Base-by-base conservation (phyloP, 371 early-diverging fungal genomes). In the Fennellomyces sp. region DNA sequence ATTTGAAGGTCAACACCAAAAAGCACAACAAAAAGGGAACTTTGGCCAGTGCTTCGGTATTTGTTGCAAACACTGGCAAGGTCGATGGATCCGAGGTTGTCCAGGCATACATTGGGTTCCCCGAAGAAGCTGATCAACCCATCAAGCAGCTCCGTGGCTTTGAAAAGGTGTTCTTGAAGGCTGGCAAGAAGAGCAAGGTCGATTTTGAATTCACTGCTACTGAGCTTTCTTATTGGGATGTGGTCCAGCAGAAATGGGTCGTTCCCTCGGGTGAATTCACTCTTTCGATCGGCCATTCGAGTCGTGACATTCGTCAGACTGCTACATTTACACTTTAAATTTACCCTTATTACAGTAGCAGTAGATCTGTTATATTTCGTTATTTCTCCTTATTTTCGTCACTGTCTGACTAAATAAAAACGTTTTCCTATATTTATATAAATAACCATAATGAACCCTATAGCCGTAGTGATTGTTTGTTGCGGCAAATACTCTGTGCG, bases 71-170 rank as follows among this genome's bases (percentile, higher is more conserved):
- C 67, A 76, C 66, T 17, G 87, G 89, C 27, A 30, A 49, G 0
- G 51, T 64, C 29, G 76, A 61, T 56, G 89, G 89, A 49, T 69
- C 79, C 53, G 87, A 87, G 51, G 71, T 89, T n/a, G 74, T 70
- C 25, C 87, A 87, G 63, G 64, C 80, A 6, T 84, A 87, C 45
- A 53, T 87, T 30, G 68, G 66, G 1, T 83, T 73, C 66, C 88
- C 88, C n/a, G 59, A 66, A 17, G n/a, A 63, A 13, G 75, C 79
- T 6, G 52, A 71, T 7, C 72, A 82, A 48, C 85, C 86, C 2
- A 78, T 78, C 12, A 79, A 80, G 62, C 51, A 80, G 12, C 64
- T 86, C 5, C 73, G 81, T 60, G 84, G 77, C 2, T 86, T 88
- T 58, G 79, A 79, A 51, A 80, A 79, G 58, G 74, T 83, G 4